phyloP scores from a whole-genome alignment of 345 rosid genomes.

The Heritiera fomes region DNA sequence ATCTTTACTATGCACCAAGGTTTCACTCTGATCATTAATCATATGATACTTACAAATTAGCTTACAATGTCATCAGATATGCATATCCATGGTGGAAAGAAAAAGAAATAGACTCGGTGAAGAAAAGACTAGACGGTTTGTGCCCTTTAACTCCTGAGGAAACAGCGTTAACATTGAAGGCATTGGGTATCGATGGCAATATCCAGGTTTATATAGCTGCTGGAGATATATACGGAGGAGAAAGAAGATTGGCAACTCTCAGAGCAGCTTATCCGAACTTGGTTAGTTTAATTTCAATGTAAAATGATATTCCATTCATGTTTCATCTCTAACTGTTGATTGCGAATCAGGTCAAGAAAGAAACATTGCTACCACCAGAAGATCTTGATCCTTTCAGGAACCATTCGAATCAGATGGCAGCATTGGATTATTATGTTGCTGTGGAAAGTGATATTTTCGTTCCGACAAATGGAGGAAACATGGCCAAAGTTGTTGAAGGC shows the following conservation, averaged over 20 bases:
- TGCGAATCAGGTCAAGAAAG: slow-evolving; percentile 38
- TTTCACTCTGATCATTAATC: too few relatives aligned
- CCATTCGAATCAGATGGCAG: slow-evolving; percentile 51
- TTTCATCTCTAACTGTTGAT: too few relatives aligned
- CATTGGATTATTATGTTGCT: slow-evolving; percentile 52
- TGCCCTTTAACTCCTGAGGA: slow-evolving; percentile 63
- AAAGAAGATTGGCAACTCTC: slow-evolving; percentile 40
- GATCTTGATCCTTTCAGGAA: slow-evolving; percentile 46
- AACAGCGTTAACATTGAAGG: slow-evolving; percentile 44
- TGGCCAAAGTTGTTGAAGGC: slow-evolving; percentile 55
- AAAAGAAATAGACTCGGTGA: slow-evolving; percentile 43
- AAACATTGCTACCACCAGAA: slow-evolving; percentile 35
- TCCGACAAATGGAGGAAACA: slow-evolving; percentile 52
- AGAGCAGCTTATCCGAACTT: slow-evolving; percentile 39
- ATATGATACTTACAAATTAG: not conserved
- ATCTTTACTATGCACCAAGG: too few relatives aligned
- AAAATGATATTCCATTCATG: too few relatives aligned
- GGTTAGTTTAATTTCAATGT: slow-evolving; percentile 16
- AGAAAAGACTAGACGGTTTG: slow-evolving; percentile 47
- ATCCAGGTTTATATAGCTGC: slow-evolving; percentile 55
- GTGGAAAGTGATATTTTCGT: slow-evolving; percentile 47
- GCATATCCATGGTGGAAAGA: slow-evolving; percentile 66
- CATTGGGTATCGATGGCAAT: slow-evolving; percentile 41
- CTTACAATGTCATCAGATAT: slow-evolving; percentile 29
- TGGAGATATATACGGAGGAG: slow-evolving; percentile 54